Evolutionary conservation across 257 asterid species (phyloP), one percentile per base, ranked within the genome.

Genomic region (Agastache rugosa): DNA sequence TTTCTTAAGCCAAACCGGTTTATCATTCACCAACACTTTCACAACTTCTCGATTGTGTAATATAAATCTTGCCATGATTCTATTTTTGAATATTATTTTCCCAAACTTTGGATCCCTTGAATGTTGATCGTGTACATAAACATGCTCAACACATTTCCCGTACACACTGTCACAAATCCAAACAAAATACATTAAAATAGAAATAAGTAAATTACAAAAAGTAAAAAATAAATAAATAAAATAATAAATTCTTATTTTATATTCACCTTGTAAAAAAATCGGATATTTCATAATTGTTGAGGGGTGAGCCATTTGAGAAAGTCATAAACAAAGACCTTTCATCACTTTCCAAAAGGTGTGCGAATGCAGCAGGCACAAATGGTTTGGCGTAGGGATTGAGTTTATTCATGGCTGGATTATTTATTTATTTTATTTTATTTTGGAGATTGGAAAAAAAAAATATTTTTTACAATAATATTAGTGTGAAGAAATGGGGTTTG

Each of bases 291-390:
- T 20, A 8, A 14, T 20, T 22, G n/a, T 2, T 12, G 22, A 64
- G 15, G 7, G 53, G 55, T 22, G 55, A 6, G 11, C 70, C 70
- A 41, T 5, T 64, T 20, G 70, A 64, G 70, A 64, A 64, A 42
- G 70, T 64, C 70, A 64, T 64, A 29, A 4, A 64, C 37, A 64
- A 27, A 64, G 70, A 64, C 35, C 70, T 64, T 11, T 64, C 37
- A 5, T 64, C 70, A 42, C 22, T 11, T 20, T 7, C 53, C 9
- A 64, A 7, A 11, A 11, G 0, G 0, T 11, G 31, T 3, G 23
- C 22, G 51, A 20, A 8, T 35, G 55, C 53, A 5, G 69, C 34
- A 2, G 69, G 69, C 25, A 22, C 17, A 15, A 45, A 66, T 25
- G 72, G 72, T 27, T 4, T 15, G 34, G 72, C 58, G 59, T 22